phyloP scores from a whole-genome alignment of 2,329 filamentous ascomycete species.

The Arthrinium puccinioides region DNA sequence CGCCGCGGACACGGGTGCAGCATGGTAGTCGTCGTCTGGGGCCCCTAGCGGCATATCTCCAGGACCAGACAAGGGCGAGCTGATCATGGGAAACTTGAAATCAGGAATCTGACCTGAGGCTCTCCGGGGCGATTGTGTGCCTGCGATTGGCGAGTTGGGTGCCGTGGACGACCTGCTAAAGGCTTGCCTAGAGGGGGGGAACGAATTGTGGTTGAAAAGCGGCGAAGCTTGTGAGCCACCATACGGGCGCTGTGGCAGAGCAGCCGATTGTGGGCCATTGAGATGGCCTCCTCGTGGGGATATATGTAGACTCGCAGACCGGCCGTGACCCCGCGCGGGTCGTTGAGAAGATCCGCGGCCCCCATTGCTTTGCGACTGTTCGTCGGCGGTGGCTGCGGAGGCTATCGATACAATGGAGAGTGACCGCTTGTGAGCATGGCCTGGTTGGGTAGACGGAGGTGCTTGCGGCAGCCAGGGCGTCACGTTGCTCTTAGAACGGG shows the following conservation, averaged over 20 bases:
- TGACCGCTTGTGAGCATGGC: slow-evolving; percentile 65
- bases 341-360: slow-evolving; percentile 36
- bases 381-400: slow-evolving; percentile 40
- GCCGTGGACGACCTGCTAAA: slow-evolving; percentile 31
- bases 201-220: slow-evolving; percentile 45
- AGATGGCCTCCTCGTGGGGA: slow-evolving; percentile 36
- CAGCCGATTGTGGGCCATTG: slow-evolving; percentile 35
- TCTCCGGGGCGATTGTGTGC: slow-evolving; percentile 30
- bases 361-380: slow-evolving; percentile 35
- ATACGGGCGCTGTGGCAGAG: slow-evolving; percentile 34
- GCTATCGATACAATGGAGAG: slow-evolving; percentile 78
- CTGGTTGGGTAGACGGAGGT: slow-evolving; percentile 20
- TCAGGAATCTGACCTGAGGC: slow-evolving; percentile 41
- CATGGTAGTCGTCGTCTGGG: slow-evolving; percentile 27
- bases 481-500: slow-evolving; percentile 38
- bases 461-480: slow-evolving; percentile 34
- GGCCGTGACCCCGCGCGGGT: slow-evolving; percentile 58
- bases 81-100: slow-evolving; percentile 48
- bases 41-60: slow-evolving; percentile 18
- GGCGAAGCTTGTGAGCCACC: slow-evolving; percentile 37
- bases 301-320: slow-evolving; percentile 79
- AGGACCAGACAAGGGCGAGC: slow-evolving; percentile 30
- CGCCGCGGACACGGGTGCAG: slow-evolving; percentile 29
- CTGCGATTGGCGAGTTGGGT: slow-evolving; percentile 36
- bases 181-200: slow-evolving; percentile 41